Conservation (phyloP, 169 alveolate species). For the Plasmodium fragile region DNA sequence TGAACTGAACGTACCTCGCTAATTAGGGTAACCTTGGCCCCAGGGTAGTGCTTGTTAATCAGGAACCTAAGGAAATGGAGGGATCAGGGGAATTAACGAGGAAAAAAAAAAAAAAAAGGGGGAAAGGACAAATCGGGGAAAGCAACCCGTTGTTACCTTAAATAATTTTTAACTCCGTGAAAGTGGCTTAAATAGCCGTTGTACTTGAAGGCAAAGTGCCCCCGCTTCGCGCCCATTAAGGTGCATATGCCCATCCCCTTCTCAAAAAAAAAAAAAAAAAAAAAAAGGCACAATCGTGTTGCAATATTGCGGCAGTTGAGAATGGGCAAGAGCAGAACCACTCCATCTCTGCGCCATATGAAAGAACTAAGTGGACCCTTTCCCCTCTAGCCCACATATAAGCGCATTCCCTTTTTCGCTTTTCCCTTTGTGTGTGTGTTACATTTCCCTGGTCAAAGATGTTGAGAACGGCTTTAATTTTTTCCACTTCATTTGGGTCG, state of each 20-base stretch:
- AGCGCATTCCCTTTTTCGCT: not conserved
- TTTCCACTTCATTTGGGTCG: slow-evolving; percentile 77
- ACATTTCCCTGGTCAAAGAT: slow-evolving; percentile 80
- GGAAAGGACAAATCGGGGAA: not conserved
- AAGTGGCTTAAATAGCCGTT: slow-evolving; percentile 76
- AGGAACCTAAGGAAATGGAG: slow-evolving; percentile 1
- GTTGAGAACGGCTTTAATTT: slow-evolving; percentile 63
- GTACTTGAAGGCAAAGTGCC: slow-evolving; percentile 78
- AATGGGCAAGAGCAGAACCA: not conserved
- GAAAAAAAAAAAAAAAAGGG: not conserved
- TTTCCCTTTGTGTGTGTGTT: not conserved
- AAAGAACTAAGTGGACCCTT: not conserved
- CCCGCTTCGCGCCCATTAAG: slow-evolving; percentile 79
- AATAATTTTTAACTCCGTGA: slow-evolving; percentile 54
- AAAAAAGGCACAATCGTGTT: not conserved
- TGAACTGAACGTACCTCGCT: slow-evolving; percentile 38
- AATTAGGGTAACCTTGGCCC: slow-evolving; percentile 62
- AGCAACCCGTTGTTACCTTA: slow-evolving; percentile 19
- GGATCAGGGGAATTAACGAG: not conserved
- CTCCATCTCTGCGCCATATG: not conserved
- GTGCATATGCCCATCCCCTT: slow-evolving; percentile 80
- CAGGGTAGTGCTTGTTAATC: slow-evolving; percentile 69
- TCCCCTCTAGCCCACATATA: not conserved
- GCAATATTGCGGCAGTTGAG: not conserved
- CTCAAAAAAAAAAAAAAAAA: not conserved